These are phyloP conservation scores for Carex littledalei DNA, from an alignment of 176 grass and related monocot species.

Conservation along the genomic window DNA sequence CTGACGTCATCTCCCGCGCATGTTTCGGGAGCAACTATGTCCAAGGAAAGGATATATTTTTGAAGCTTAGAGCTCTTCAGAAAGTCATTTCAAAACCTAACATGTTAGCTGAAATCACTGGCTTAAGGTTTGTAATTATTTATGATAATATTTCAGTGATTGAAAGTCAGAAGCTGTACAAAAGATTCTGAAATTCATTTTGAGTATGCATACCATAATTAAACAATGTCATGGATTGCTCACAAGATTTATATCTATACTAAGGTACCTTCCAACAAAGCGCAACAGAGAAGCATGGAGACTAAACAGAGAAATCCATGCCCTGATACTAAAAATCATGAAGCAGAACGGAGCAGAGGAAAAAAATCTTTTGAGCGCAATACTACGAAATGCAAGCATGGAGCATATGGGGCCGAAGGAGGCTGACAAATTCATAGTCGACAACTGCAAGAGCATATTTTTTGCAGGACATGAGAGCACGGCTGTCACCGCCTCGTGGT, in stretches of 20 bases:
- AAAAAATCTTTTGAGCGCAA: slow-evolving; percentile 57
- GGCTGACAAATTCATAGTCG: slow-evolving; percentile 79
- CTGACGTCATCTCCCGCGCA: slow-evolving; percentile 79
- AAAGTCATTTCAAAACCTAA: slow-evolving; percentile 76
- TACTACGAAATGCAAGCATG: slow-evolving; percentile 57
- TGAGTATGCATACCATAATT: not conserved
- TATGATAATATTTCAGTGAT: not conserved
- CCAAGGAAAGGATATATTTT: slow-evolving; percentile 79
- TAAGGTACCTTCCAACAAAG: slow-evolving; percentile 53
- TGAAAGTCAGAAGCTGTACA: not conserved
- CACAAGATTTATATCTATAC: not conserved
- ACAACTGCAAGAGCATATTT: slow-evolving; percentile 99
- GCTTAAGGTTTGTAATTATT: slow-evolving; percentile 48
- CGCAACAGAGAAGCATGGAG: slow-evolving; percentile 56
- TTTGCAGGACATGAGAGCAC: slow-evolving; percentile 91
- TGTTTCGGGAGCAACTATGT: slow-evolving; percentile 95
- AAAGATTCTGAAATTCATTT: not conserved
- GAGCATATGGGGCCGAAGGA: slow-evolving; percentile 26
- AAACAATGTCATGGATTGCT: not conserved
- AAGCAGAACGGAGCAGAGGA: slow-evolving; percentile 49
- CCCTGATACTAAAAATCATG: slow-evolving; percentile 61
- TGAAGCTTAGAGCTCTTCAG: slow-evolving; percentile 78
- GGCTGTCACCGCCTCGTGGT: slow-evolving; percentile 79
- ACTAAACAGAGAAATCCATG: slow-evolving; percentile 72
- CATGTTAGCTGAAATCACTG: slow-evolving; percentile 74